Evolutionary conservation across 768 basidiomycete genomes (phyloP).

Genomic region (Austroboletus eburneus): DNA sequence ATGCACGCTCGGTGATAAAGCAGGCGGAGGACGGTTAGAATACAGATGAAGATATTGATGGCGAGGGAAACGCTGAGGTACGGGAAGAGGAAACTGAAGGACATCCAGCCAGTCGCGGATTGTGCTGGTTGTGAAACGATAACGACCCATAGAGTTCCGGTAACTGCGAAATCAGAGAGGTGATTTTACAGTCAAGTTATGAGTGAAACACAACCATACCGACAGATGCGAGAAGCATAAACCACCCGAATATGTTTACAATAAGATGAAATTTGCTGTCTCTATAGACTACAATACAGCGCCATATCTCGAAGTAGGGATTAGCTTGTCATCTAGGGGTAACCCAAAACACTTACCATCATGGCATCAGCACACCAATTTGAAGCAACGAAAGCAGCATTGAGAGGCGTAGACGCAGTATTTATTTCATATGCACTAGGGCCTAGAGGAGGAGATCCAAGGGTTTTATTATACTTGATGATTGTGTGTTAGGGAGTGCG

Average conservation of each 20-base stretch:
- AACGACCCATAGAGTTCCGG: constrained; percentile 27
- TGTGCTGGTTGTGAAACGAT: constrained; percentile 24
- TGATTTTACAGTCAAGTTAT: not conserved
- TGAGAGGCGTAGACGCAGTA: constrained; percentile 25
- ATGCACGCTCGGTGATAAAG: constrained; percentile 27
- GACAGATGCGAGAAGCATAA: constrained; percentile 25
- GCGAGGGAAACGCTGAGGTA: constrained; percentile 31
- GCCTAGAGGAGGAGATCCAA: constrained; percentile 7
- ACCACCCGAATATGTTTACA: constrained; percentile 13
- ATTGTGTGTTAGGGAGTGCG: not conserved
- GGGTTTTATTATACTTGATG: not conserved
- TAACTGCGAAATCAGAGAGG: constrained; percentile 12
- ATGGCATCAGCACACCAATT: constrained; percentile 31
- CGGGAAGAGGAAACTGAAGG: constrained; percentile 30
- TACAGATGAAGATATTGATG: constrained; percentile 30
- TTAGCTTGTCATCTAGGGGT: not conserved
- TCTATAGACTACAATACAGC: constrained; percentile 30
- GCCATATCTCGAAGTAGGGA: constrained; percentile 23
- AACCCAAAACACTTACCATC: constrained; percentile 20
- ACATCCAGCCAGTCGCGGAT: constrained; percentile 25
- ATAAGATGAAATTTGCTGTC: constrained; percentile 20
- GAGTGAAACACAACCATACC: constrained; percentile 8
- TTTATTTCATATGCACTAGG: constrained; percentile 22
- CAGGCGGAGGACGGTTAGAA: constrained; percentile 30
- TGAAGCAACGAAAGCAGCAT: constrained; percentile 26